A percentile compares a stretch with the other conserved stretches of the same genome.
Evolutionary conservation across 305 asterid species (phyloP).

Genomic region (Plantago lanceolata): DNA sequence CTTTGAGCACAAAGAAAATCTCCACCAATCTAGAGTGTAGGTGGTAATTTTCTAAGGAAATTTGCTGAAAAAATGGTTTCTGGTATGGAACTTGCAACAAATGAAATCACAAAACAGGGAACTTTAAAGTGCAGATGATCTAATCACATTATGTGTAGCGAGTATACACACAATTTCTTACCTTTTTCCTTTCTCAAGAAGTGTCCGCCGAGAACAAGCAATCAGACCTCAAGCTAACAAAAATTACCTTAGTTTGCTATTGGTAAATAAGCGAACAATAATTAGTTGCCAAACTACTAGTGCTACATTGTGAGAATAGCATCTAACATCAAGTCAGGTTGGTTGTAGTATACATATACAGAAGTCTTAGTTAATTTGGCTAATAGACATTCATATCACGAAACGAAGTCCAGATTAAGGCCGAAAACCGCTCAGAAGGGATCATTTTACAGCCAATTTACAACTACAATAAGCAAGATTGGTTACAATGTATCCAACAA

Average conservation of each 20-base stretch:
- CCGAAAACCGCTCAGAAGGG: background rate
- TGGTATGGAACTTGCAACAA: background rate
- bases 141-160: too few species aligned
- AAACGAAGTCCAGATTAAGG: background rate
- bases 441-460: background rate
- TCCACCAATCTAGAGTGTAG: too few species aligned
- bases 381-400: background rate
- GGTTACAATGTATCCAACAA: background rate
- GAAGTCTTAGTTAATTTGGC: background rate
- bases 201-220: too few species aligned
- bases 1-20: too few species aligned
- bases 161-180: background rate
- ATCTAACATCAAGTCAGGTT: too few species aligned
- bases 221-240: too few species aligned
- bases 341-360: too few species aligned
- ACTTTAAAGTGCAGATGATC: background rate
- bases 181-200: background rate
- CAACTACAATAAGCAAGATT: background rate
- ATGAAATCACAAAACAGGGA: background rate
- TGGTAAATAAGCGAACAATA: too few species aligned
- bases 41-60: too few species aligned
- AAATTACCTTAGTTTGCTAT: too few species aligned
- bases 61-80: background rate
- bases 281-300: too few species aligned
- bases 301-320: too few species aligned